Conservation (phyloP, 495 filamentous ascomycete species). For the Penicillium alfredii region DNA sequence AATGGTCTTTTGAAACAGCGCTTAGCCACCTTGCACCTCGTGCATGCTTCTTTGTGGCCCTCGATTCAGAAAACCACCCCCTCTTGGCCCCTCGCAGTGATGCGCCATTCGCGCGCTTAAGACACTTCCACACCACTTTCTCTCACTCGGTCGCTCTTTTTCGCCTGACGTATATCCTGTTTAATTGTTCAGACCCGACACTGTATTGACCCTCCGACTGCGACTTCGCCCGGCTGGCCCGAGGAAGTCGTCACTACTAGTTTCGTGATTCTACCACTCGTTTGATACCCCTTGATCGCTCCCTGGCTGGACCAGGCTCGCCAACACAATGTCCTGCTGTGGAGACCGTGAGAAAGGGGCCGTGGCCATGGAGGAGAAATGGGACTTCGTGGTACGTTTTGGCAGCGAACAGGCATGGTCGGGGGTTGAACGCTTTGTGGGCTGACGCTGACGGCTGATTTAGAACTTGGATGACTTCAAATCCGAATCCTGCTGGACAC, state of each 20-base stretch:
- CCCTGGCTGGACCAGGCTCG: conserved; percentile 33
- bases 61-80: conserved; percentile 1
- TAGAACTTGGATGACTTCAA: conserved; percentile 90
- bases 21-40: conserved; percentile 5
- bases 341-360: conserved; percentile 64
- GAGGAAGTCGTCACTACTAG: conserved; percentile 27
- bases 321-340: conserved; percentile 61
- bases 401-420: not conserved
- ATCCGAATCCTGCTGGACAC: conserved; percentile 64
- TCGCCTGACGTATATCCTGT: conserved; percentile 1
- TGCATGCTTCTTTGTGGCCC: too few species aligned
- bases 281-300: conserved; percentile 6
- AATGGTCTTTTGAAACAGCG: conserved; percentile 17
- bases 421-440: not conserved
- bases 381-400: conserved; percentile 81
- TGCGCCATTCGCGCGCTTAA: conserved; percentile 22
- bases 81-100: conserved; percentile 14
- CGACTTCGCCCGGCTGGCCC: conserved; percentile 41
- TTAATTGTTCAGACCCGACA: conserved; percentile 9
- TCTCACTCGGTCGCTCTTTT: conserved; percentile 10
- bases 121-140: too few species aligned
- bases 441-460: conserved; percentile 11
- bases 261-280: conserved; percentile 7
- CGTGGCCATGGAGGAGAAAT: conserved; percentile 76
- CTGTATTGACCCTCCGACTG: conserved; percentile 7